phyloP scores from a whole-genome alignment of 2,329 filamentous ascomycete species.

The Paradendryphiella salina region DNA sequence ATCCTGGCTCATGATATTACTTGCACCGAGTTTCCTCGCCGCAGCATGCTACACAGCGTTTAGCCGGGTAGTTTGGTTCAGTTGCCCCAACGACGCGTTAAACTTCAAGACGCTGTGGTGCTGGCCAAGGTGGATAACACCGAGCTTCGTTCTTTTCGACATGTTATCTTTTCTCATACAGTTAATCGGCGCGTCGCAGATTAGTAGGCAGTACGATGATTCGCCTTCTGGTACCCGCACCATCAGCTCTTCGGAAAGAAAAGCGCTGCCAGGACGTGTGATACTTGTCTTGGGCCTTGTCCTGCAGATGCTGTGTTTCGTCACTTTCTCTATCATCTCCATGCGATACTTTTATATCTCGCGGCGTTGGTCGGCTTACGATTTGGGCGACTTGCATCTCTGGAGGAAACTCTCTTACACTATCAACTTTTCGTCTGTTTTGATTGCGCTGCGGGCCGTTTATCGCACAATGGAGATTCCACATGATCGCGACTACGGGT shows the following conservation, averaged over 20 bases:
- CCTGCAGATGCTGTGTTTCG: constrained; percentile 57
- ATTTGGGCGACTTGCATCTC: constrained; percentile 44
- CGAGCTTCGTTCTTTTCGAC: constrained; percentile 55
- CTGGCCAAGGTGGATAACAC: constrained; percentile 51
- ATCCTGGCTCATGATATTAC: constrained; percentile 52
- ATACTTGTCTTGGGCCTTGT: constrained; percentile 54
- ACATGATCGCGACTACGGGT: constrained; percentile 50
- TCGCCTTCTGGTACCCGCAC: constrained; percentile 46
- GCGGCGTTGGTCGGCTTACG: constrained; percentile 33
- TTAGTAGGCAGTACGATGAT: constrained; percentile 42
- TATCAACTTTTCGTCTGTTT: constrained; percentile 40
- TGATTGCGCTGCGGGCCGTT: constrained; percentile 54
- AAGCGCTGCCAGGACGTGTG: constrained; percentile 35
- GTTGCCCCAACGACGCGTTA: constrained; percentile 44
- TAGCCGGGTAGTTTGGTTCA: constrained; percentile 52
- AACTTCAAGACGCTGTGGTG: constrained; percentile 52
- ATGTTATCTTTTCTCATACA: constrained; percentile 55
- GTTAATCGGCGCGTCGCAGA: constrained; percentile 49
- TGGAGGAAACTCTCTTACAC: constrained; percentile 42
- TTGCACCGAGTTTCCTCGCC: constrained; percentile 56
- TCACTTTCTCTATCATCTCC: constrained; percentile 52
- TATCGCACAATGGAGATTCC: constrained; percentile 60
- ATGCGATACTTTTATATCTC: constrained; percentile 43
- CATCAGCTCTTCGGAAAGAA: constrained; percentile 43
- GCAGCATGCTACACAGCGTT: constrained; percentile 57